These are phyloP conservation scores for Basidiobolus meristosporus DNA, from an alignment of 371 early-diverging fungal genomes.

Conservation along the genomic window DNA sequence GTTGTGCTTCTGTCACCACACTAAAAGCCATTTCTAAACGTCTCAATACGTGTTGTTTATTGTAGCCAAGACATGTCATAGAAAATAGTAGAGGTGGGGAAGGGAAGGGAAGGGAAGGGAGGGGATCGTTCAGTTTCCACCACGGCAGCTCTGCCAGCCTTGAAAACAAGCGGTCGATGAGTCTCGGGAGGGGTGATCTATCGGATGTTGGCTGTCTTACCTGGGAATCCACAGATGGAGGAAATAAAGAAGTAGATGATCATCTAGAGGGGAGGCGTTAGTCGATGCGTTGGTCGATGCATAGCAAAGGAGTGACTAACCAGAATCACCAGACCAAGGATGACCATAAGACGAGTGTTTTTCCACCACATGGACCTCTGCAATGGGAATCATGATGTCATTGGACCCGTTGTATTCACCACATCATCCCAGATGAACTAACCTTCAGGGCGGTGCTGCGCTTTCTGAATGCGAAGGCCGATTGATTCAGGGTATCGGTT, in stretches of 20 bases:
- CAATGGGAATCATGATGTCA: background rate
- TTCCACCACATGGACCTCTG: slow-evolving; percentile 86
- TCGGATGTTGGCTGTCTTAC: too few species aligned
- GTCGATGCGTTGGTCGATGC: background rate
- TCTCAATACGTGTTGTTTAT: too few species aligned
- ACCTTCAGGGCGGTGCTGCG: slow-evolving; percentile 70
- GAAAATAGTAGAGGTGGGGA: too few species aligned
- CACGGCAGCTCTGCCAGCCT: too few species aligned
- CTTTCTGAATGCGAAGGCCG: slow-evolving; percentile 77
- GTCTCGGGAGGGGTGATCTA: too few species aligned
- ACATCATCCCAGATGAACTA: slow-evolving; percentile 1
- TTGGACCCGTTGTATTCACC: background rate
- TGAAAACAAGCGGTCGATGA: too few species aligned
- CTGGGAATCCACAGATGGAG: slow-evolving; percentile 53
- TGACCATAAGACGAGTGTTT: slow-evolving; percentile 58
- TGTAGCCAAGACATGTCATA: too few species aligned
- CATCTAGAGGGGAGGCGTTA: slow-evolving; percentile 2
- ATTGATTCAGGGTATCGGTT: slow-evolving; percentile 71
- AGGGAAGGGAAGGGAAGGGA: too few species aligned
- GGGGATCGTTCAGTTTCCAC: too few species aligned
- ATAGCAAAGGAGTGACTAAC: slow-evolving; percentile 19
- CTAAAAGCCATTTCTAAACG: too few species aligned
- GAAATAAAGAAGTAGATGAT: slow-evolving; percentile 39
- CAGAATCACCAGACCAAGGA: slow-evolving; percentile 38
- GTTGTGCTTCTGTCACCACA: too few species aligned